Evolutionary conservation across 306 rosid genomes (phyloP), one percentile per base, ranked within the genome.

Genomic region (Dalbergia cultrata): DNA sequence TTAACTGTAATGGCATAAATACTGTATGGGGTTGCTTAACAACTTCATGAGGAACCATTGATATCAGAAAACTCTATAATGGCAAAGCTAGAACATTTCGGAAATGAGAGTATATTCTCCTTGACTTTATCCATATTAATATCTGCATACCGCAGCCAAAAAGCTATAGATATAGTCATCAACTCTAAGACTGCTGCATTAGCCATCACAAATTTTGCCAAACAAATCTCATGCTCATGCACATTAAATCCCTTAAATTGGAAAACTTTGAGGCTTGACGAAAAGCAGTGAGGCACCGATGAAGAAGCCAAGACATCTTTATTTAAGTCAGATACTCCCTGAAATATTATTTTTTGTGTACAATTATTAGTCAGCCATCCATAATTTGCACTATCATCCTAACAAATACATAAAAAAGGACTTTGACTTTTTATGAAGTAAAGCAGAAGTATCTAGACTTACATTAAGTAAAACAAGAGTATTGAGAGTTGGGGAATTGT

Each of bases 321-420:
- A 11, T 62, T 61, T 31, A 63, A 82, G 9, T 75, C 68, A 22
- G 67, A 59, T 22, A 75, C 73, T 39, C 85, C 85, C 85, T 82
- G 72, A 69, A 81, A 43, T 7, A 37, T 37, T 7, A 37, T 37
- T 37, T 43, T 43, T 43, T 7, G 47, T 0, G 47, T 37, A 9
- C 9, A 43, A 7, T 7, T 7, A 7, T 43, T 7, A 43, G 47
- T 43, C 47, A 8, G 1, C 7, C 12, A 43, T 43, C 3, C 12
- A 43, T 9, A 43, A 43, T 43, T 43, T 43, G 47, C 8, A 43
- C 3, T 43, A 43, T 43, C n/a, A 43, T 43, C 7, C 47, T 43
- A 43, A 43, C 47, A 43, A 43, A 43, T 12, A 43, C 11, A 43
- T 43, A 43, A 43, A 43, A 9, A 43, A 43, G 11, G 41, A 37